Percentiles rank a stretch among this genome's conserved stretches.
Evolutionary conservation across 148 eudicot species (phyloP).

Genomic region (Persicaria tinctoria): DNA sequence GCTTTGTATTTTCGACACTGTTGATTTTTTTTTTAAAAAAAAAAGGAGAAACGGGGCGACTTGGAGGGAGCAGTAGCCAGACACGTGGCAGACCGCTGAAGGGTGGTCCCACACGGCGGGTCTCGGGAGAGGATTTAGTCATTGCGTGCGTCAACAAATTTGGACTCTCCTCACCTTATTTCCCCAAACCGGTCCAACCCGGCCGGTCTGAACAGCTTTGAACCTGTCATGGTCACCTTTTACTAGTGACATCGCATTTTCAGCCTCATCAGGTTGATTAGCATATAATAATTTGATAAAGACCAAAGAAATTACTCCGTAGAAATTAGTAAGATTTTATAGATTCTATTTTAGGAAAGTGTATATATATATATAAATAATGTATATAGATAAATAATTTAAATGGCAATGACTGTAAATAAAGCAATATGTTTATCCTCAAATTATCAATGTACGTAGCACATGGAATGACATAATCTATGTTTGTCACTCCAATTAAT

Average conservation of each 20-base stretch:
- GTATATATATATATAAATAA: no score
- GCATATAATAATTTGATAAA: no score
- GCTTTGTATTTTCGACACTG: neutral
- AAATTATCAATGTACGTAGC: no score
- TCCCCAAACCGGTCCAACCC: neutral
- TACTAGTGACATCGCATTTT: neutral
- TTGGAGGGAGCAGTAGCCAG: neutral
- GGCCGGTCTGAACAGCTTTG: neutral
- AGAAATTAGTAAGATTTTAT: no score
- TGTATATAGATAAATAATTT: no score
- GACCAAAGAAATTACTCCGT: no score
- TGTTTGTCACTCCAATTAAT: no score
- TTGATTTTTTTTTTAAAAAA: neutral
- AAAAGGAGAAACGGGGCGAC: neutral
- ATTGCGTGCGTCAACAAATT: conserved; percentile 17
- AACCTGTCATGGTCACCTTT: neutral
- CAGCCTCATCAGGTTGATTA: no score
- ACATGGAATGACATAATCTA: no score
- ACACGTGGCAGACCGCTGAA: conserved; percentile 1
- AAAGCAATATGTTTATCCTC: no score
- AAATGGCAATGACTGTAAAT: no score
- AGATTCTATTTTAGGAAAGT: no score
- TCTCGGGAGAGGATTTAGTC: conserved; percentile 2
- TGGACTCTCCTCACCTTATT: conserved; percentile 21
- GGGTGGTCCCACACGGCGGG: conserved; percentile 5